These are phyloP conservation scores for Pleurotus eryngii DNA, from an alignment of 768 basidiomycete genomes.

Conservation along the genomic window DNA sequence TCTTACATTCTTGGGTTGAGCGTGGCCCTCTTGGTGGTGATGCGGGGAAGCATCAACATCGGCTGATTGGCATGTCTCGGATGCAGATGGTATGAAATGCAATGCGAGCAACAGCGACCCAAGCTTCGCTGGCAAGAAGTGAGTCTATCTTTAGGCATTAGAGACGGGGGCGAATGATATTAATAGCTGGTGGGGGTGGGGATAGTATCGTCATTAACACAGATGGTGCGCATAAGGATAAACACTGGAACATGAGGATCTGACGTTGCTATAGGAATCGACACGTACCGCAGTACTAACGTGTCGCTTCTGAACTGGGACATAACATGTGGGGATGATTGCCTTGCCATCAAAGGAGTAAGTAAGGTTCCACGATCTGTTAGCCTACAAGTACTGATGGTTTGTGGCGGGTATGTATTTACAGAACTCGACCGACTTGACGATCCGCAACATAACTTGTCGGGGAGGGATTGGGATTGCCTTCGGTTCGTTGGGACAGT, in stretches of 20 bases:
- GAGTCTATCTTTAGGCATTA: constrained; percentile 10
- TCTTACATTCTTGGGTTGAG: not conserved
- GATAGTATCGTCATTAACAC: constrained; percentile 55
- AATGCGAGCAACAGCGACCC: constrained; percentile 58
- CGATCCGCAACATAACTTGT: constrained; percentile 47
- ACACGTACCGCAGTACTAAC: constrained; percentile 50
- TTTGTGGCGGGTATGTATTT: not conserved
- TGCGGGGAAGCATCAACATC: too few species aligned
- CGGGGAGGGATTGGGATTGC: constrained; percentile 61
- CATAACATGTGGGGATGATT: constrained; percentile 62
- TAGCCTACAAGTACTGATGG: too few species aligned
- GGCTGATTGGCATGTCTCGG: not conserved
- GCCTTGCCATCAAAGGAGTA: constrained; percentile 62
- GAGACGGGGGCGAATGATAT: not conserved
- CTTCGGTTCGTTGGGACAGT: constrained; percentile 59
- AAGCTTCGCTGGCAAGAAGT: constrained; percentile 48
- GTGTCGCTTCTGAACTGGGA: constrained; percentile 54
- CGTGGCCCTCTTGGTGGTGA: not conserved
- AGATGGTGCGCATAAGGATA: constrained; percentile 37
- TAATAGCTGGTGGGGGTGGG: not conserved
- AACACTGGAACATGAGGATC: not conserved
- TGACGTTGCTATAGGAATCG: constrained; percentile 34
- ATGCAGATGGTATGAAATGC: constrained; percentile 55
- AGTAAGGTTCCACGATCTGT: constrained; percentile 9
- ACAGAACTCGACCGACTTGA: constrained; percentile 54